Base-by-base conservation (phyloP, 176 grass and related monocot species). In the Ampelocalamus luodianensis region DNA sequence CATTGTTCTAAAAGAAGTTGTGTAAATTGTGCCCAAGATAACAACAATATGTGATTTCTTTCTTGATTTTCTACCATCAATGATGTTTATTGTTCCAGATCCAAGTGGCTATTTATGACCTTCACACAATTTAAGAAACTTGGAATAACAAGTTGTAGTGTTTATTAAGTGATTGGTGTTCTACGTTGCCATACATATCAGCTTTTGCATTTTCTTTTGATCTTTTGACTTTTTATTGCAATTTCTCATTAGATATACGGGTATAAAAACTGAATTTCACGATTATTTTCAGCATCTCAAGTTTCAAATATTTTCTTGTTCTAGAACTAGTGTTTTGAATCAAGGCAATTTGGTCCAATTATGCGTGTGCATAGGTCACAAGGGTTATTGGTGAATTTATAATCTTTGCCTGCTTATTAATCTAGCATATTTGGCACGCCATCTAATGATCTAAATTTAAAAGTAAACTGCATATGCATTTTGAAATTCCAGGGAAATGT, bases 291-390 rank as follows among this genome's bases (percentile, higher is more conserved):
- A 45, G n/a, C 40, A 54, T 42, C 43, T 67, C 15, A 18, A 55
- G 53, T 68, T 84, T 42, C 22, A 66, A 34, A 43, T 79, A 17
- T 79, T 80, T 50, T 40, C 24, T 72, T 62, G 62, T 68, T 85
- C 62, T 79, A 66, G 56, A 68, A 53, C 14, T n/a, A 34, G 8
- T 80, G 42, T 59, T 56, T 60, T 71, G 39, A 29, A 79, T 74
- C 36, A 79, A 59, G 43, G 60, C 15, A 59, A 37, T n/a, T 23
- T 40, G 4, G 29, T 43, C 29, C 65, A 13, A 55, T 39, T 55
- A 55, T 56, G 10, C n/a, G 2, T 53, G 36, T 22, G 16, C 32
- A 53, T 63, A 65, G n/a, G 56, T 60, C n/a, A 60, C 56, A 23
- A 34, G 39, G 16, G 51, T 58, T 72, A 29, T 80, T 20, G 60